Evolutionary conservation across 228 moss, liverwort and hornwort species (phyloP).

Genomic region (Sphagnum magellanicum): DNA sequence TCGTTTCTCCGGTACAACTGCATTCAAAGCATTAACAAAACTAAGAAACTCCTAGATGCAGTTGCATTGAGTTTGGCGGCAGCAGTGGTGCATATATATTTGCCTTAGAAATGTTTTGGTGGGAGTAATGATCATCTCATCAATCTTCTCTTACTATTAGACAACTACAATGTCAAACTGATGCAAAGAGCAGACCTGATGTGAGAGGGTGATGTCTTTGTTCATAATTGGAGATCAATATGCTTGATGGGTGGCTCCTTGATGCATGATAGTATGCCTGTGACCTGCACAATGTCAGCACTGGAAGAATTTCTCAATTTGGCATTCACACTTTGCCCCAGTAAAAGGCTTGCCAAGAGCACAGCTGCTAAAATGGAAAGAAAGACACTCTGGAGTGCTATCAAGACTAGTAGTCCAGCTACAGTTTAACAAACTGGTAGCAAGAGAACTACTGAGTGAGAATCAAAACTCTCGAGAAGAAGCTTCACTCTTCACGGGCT

Average conservation of each 20-base stretch:
- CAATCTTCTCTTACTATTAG: background rate
- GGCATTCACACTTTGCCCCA: no score
- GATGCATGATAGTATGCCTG: background rate
- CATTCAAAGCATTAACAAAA: constrained; percentile 31
- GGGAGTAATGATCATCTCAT: background rate
- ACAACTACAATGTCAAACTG: background rate
- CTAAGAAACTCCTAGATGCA: background rate
- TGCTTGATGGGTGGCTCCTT: background rate
- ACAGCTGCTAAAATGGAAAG: no score
- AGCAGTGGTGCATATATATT: background rate
- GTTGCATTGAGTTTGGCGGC: no score
- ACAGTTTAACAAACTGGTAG: no score
- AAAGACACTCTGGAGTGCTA: no score
- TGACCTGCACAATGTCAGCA: constrained; percentile 1
- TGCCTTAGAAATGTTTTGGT: background rate
- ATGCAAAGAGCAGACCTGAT: background rate
- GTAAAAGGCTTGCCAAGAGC: background rate
- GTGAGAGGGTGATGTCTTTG: constrained; percentile 1
- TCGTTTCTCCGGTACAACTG: constrained; percentile 53
- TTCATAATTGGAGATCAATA: background rate
- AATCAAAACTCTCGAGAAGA: no score
- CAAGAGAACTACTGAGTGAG: no score
- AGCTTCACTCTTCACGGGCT: no score
- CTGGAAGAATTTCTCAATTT: no score
- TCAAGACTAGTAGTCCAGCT: no score